Evolutionary conservation across 176 grass and related monocot species (phyloP), one percentile per base, ranked within the genome.

Genomic region (Pontederia paniculata): DNA sequence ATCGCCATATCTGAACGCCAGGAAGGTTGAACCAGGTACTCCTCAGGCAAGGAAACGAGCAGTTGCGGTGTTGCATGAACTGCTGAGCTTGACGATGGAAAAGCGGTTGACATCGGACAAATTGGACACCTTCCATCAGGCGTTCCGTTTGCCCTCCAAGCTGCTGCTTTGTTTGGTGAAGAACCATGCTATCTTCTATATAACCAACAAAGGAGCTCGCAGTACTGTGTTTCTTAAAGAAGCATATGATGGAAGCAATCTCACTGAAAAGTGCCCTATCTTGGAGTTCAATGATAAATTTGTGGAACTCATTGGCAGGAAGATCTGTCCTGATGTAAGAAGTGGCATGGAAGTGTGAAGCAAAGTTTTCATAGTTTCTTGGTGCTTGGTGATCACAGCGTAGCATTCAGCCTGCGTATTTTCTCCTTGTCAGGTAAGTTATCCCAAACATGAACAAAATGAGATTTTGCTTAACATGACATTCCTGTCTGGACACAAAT

Each of bases 191-290:
- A 83, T 97, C 19, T 96, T 89, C 75, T 89, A 89, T 46, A 89
- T 89, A 60, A 97, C 86, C n/a, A 97, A 97, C 58, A 97, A 90
- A 78, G 85, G 85, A 52, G 63, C 79, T 66, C 85, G 77, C 58
- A 96, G 90, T 54, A 89, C 85, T 42, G 77, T 89, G n/a, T 89
- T 89, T 53, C 76, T 96, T 31, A 89, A 96, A 57, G 90, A 96
- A 50, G 90, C 79, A 20, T 96, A 89, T 65, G 79, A 78, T 59
- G 79, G 69, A 16, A 70, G 55, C 42, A 52, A 78, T 23, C 69
- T 89, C 62, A 74, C 89, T 57, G 79, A 87, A 22, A 96, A 81
- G 57, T 87, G 86, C 42, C 82, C 82, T 54, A 48, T 87, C 54
- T 52, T 84, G 55, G 81, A 71, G 60, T 96, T 89, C 41, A 73